phyloP scores from a whole-genome alignment of 2,329 filamentous ascomycete genomes.

The Colletotrichum orbiculare region DNA sequence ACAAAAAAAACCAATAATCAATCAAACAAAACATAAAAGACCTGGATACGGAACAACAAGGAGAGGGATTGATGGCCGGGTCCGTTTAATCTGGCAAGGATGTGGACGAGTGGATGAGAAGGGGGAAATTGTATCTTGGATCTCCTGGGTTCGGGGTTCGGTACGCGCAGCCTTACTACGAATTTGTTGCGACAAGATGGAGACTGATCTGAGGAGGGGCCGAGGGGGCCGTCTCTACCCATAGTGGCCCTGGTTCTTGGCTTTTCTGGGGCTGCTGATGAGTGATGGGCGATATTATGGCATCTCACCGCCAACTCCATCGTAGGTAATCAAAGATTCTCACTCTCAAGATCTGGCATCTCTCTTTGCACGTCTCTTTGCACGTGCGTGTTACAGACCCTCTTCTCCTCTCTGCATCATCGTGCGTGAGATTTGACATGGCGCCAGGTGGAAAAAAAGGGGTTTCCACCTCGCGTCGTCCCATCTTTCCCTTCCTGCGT shows the following conservation, averaged over 20 bases:
- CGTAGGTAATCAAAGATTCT: neutral
- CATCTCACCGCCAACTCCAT: neutral
- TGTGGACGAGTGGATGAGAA: slow-evolving; percentile 1
- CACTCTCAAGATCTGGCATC: neutral
- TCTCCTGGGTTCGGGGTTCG: slow-evolving; percentile 17
- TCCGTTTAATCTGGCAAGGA: slow-evolving; percentile 8
- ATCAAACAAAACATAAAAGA: slow-evolving; percentile 6
- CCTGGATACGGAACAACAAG: neutral
- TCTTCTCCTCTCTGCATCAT: neutral
- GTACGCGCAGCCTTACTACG: neutral
- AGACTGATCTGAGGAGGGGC: slow-evolving; percentile 24
- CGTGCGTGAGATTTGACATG: slow-evolving; percentile 22
- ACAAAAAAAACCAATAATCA: slow-evolving; percentile 18
- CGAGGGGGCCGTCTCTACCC: slow-evolving; percentile 1
- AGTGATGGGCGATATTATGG: neutral
- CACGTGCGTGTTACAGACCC: neutral
- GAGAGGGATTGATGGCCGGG: neutral
- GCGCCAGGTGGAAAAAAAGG: neutral
- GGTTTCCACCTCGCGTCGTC: slow-evolving; percentile 16
- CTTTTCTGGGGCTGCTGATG: slow-evolving; percentile 1
- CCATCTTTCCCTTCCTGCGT: slow-evolving; percentile 18
- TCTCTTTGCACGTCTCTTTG: neutral
- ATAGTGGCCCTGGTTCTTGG: neutral
- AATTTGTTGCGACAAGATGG: slow-evolving; percentile 1
- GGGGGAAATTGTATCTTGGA: slow-evolving; percentile 8